Base-by-base conservation (phyloP, 164 flowering plant genomes). In the Cinnamomum chago region DNA sequence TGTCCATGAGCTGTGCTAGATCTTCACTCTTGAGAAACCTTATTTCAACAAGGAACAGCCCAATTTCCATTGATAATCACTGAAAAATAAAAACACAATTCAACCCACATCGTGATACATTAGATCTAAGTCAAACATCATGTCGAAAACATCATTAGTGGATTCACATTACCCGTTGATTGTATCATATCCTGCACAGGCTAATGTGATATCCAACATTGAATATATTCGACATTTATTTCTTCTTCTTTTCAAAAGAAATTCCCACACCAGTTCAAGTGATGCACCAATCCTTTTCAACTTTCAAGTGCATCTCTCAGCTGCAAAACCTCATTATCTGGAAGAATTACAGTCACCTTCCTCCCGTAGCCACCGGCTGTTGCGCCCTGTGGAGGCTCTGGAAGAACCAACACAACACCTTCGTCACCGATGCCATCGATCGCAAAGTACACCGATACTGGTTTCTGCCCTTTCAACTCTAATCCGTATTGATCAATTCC, bases 361-460 rank as follows among this genome's bases (percentile, higher is more conserved):
- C 84, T 78, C 33, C 88, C 89, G 3, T 72, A 72, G 20, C 65
- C 75, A 50, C 24, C 23, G 9, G 30, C 70, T 9, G 51, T 27
- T 12, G 3, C 20, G 20, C 71, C 78, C 58, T 72, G 70, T 70
- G 71, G 79, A 3, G 82, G 83, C 23, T 75, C 84, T 0, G 86
- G 89, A 67, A 88, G 85, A 70, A 93, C 87, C 76, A 92, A 55
- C n/a, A 92, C 88, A 14, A 70, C 85, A 65, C 97, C 98, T 55
- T 86, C 85, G 25, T 88, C 91, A 1, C 98, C 94, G 33, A 88
- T 86, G 17, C 95, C 95, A 23, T 76, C 84, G 4, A 90, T 64
- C 1, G 25, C 67, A 64, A 84, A 90, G 68, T 81, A 80, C 13
- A 81, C 95, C 25, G 67, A 75, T 68, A 82, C 73, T 0, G 95